Conservation (phyloP, 192 early-diverging fungal genomes). For the Dissophora globulifera region DNA sequence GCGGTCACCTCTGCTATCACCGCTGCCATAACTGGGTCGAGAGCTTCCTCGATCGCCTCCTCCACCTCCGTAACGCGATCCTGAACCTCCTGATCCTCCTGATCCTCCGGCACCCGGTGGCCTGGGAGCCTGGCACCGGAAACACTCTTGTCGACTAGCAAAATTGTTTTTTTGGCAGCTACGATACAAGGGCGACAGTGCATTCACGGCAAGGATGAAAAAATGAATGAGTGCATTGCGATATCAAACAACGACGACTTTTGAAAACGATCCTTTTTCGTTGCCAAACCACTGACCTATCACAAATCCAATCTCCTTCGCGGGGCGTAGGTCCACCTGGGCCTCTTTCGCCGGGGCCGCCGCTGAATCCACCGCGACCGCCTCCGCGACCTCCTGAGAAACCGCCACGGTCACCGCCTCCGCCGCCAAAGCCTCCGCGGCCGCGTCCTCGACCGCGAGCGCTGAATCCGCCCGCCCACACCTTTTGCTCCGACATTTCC, state of each 20-base stretch:
- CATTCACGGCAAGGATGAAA: too few species aligned
- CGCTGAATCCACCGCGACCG: constrained; percentile 49
- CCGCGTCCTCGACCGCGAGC: constrained; percentile 62
- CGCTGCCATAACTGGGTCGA: constrained; percentile 48
- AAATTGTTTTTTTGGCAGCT: constrained; percentile 78
- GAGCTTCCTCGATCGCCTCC: constrained; percentile 46
- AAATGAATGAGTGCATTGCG: too few species aligned
- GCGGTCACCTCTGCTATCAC: constrained; percentile 54
- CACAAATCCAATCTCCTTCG: constrained; percentile 71
- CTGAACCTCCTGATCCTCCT: constrained; percentile 20
- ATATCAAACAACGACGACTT: too few species aligned
- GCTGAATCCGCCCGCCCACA: constrained; percentile 51
- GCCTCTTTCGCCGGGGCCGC: constrained; percentile 46
- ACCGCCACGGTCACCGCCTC: constrained; percentile 54
- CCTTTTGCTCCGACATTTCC: constrained; percentile 69
- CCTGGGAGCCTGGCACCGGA: constrained; percentile 69
- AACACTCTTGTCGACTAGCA: constrained; percentile 70
- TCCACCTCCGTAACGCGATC: constrained; percentile 54
- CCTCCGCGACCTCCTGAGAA: constrained; percentile 56
- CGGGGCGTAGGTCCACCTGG: constrained; percentile 56
- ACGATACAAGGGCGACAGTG: too few species aligned
- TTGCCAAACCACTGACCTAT: constrained; percentile 51
- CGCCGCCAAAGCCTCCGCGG: constrained; percentile 47
- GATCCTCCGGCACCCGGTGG: constrained; percentile 53
- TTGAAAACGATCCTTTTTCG: not conserved